Percentiles rank a stretch among this genome's conserved stretches.
phyloP scores from a whole-genome alignment of 2,329 filamentous ascomycete species.

The Pseudocercospora vitis region DNA sequence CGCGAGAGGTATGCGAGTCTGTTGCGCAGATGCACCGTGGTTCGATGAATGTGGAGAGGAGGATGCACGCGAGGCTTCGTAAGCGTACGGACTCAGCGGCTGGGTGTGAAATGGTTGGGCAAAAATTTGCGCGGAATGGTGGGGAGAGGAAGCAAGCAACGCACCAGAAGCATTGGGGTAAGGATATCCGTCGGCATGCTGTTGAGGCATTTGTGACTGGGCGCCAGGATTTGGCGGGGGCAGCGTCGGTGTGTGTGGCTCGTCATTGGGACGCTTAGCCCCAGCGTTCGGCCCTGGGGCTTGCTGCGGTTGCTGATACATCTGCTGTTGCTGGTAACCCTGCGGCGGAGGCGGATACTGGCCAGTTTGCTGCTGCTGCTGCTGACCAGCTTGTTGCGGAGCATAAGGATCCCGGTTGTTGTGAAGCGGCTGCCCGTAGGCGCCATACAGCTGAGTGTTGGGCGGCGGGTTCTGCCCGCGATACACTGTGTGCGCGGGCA shows the following conservation, averaged over 20 bases:
- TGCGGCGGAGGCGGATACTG: slow-evolving; percentile 43
- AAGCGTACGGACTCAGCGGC: slow-evolving; percentile 45
- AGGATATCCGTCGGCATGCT: slow-evolving; percentile 35
- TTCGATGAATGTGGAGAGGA: slow-evolving; percentile 44
- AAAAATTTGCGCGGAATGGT: slow-evolving; percentile 39
- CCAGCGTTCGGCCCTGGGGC: slow-evolving; percentile 22
- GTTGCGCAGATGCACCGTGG: slow-evolving; percentile 33
- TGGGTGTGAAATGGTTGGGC: slow-evolving; percentile 42
- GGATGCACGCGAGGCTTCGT: slow-evolving; percentile 44
- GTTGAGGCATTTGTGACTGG: slow-evolving; percentile 40
- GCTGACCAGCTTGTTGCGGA: slow-evolving; percentile 36
- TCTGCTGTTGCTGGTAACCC: slow-evolving; percentile 45
- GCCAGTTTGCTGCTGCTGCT: slow-evolving; percentile 31
- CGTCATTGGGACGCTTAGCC: slow-evolving; percentile 49
- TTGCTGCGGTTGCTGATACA: slow-evolving; percentile 42
- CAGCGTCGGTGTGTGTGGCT: slow-evolving; percentile 53
- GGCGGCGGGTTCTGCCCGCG: slow-evolving; percentile 46
- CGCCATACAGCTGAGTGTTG: slow-evolving; percentile 50
- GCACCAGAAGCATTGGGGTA: slow-evolving; percentile 47
- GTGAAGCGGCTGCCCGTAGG: slow-evolving; percentile 51
- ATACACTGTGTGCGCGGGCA: slow-evolving; percentile 68
- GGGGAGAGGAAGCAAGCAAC: slow-evolving; percentile 47
- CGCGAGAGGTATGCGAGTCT: slow-evolving; percentile 43
- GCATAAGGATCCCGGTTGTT: slow-evolving; percentile 35
- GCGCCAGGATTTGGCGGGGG: slow-evolving; percentile 50